phyloP scores from a whole-genome alignment of 1,284 basidiomycete species.

The Microbotryum intermedium region DNA sequence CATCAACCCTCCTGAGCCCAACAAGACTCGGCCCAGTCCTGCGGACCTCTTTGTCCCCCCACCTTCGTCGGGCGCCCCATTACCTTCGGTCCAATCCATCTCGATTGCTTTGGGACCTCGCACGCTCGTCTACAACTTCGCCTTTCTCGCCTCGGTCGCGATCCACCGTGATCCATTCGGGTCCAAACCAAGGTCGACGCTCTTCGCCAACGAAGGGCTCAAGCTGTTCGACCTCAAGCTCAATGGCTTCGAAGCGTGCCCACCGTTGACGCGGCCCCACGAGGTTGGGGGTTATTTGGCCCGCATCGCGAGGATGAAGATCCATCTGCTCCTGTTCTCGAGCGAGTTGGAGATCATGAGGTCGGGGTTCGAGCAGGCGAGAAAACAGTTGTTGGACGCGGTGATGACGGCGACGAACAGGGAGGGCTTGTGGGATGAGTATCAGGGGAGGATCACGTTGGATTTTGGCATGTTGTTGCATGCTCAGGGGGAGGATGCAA shows the following conservation, averaged over 20 bases:
- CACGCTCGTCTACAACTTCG: constrained; percentile 1
- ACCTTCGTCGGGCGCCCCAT: background rate
- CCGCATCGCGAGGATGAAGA: background rate
- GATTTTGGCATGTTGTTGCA: background rate
- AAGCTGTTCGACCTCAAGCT: constrained; percentile 3
- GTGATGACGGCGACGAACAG: background rate
- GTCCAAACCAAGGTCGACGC: background rate
- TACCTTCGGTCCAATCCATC: too few relatives aligned
- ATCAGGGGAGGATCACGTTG: background rate
- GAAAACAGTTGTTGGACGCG: background rate
- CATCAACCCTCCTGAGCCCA: background rate
- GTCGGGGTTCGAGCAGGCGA: background rate
- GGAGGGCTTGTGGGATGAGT: too few relatives aligned
- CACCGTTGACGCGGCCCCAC: too few relatives aligned
- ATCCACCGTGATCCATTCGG: constrained; percentile 1
- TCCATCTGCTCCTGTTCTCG: background rate
- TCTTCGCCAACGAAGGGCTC: constrained; percentile 1
- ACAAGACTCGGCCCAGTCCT: background rate
- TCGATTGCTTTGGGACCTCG: background rate
- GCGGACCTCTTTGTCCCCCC: background rate
- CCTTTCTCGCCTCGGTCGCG: background rate
- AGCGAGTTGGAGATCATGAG: background rate
- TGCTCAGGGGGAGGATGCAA: background rate
- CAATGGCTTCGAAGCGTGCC: background rate
- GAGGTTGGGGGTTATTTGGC: too few relatives aligned